A percentile compares a stretch with the other conserved stretches of the same genome.
These are phyloP conservation scores for Zarea fungicola DNA, from an alignment of 2,329 filamentous ascomycete species.

Conservation along the genomic window DNA sequence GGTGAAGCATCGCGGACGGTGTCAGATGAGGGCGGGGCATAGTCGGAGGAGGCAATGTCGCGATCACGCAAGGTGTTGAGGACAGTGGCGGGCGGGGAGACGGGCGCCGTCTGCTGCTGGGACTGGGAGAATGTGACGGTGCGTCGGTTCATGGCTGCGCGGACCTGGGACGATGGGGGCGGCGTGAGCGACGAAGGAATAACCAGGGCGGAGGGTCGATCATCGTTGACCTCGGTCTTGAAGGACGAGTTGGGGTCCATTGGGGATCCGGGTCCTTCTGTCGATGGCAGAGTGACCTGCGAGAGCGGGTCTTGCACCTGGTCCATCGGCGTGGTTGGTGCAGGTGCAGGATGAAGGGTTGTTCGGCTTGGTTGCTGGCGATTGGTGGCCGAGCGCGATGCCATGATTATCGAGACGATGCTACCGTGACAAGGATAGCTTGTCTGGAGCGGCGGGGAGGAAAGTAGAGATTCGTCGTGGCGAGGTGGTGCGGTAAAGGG, in stretches of 20 bases:
- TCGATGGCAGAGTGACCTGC: slow-evolving; percentile 52
- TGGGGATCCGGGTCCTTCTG: slow-evolving; percentile 50
- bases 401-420: slow-evolving; percentile 3
- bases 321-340: slow-evolving; percentile 10
- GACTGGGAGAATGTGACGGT: slow-evolving; percentile 30
- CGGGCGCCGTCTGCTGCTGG: slow-evolving; percentile 43
- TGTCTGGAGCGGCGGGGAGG: not conserved
- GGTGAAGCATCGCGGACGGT: slow-evolving; percentile 48
- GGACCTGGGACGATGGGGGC: slow-evolving; percentile 50
- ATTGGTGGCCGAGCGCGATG: slow-evolving; percentile 3
- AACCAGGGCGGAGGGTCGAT: slow-evolving; percentile 36
- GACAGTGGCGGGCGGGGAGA: slow-evolving; percentile 50
- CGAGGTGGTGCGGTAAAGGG: not conserved
- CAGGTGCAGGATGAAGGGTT: slow-evolving; percentile 3
- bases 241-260: slow-evolving; percentile 45
- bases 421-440: not conserved
- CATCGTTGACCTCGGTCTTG: slow-evolving; percentile 46
- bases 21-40: slow-evolving; percentile 40
- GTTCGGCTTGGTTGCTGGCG: not conserved
- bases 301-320: slow-evolving; percentile 25
- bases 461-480: not conserved
- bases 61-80: slow-evolving; percentile 30
- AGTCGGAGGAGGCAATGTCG: slow-evolving; percentile 28
- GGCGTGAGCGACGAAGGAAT: slow-evolving; percentile 56
- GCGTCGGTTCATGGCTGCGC: slow-evolving; percentile 24